A percentile compares a stretch with the other conserved stretches of the same genome.
These are phyloP conservation scores for Lactarius trivialis DNA, from an alignment of 768 basidiomycete species.

Conservation along the genomic window DNA sequence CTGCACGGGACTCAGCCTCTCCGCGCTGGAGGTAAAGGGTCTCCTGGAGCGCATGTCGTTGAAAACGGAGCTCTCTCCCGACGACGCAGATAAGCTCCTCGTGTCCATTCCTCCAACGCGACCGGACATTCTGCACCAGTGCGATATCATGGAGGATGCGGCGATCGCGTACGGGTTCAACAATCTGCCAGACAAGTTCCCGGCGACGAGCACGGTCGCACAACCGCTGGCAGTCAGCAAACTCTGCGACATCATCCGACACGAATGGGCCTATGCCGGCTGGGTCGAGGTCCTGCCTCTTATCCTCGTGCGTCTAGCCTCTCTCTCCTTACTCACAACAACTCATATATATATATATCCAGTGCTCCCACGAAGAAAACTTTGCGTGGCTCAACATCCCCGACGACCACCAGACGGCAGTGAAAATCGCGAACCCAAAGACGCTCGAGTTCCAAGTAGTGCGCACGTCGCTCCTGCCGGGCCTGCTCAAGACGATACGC, in stretches of 20 bases:
- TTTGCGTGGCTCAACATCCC: slow-evolving; percentile 86
- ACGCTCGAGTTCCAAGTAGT: slow-evolving; percentile 98
- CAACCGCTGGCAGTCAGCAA: slow-evolving; percentile 87
- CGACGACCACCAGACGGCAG: slow-evolving; percentile 75
- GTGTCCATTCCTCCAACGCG: slow-evolving; percentile 90
- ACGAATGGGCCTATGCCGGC: slow-evolving; percentile 90
- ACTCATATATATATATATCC: neutral
- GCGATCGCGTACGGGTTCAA: slow-evolving; percentile 99
- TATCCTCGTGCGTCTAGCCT: slow-evolving; percentile 79
- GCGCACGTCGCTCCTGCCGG: slow-evolving; percentile 91
- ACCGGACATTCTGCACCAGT: slow-evolving; percentile 96
- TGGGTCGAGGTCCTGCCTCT: slow-evolving; percentile 95
- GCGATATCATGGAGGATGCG: slow-evolving; percentile 96
- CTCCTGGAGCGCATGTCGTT: slow-evolving; percentile 86
- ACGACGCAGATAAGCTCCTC: slow-evolving; percentile 56
- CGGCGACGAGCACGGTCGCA: slow-evolving; percentile 88
- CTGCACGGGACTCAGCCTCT: slow-evolving; percentile 79
- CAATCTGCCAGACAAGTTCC: slow-evolving; percentile 89
- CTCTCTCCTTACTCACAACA: neutral
- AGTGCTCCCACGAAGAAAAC: slow-evolving; percentile 99
- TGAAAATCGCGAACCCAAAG: slow-evolving; percentile 95
- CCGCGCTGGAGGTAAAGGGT: slow-evolving; percentile 54
- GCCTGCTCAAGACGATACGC: slow-evolving; percentile 92
- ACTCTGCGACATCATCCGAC: slow-evolving; percentile 79
- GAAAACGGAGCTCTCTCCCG: slow-evolving; percentile 44